A percentile compares a stretch with the other conserved stretches of the same genome.
Evolutionary conservation across 306 rosid genomes (phyloP).

Genomic region (Quercus glauca): DNA sequence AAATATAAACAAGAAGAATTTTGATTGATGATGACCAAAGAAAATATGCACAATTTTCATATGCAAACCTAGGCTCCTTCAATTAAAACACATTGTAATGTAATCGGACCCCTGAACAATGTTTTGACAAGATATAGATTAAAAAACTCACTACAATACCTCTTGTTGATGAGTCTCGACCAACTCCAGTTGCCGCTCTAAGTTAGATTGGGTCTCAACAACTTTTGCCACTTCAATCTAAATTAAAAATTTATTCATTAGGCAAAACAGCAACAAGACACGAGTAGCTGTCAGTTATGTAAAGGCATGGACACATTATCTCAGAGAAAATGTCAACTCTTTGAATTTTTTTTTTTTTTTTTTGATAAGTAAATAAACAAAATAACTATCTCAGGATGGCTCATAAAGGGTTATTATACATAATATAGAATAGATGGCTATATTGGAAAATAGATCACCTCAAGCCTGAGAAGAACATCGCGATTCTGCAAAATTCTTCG

Average conservation of each 20-base stretch:
- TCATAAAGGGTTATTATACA: constrained; percentile 4
- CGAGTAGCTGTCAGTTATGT: not conserved
- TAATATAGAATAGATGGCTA: not conserved
- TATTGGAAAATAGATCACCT: constrained; percentile 43
- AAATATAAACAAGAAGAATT: not conserved
- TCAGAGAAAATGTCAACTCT: not conserved
- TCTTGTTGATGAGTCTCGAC: constrained; percentile 94
- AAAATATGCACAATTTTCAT: not conserved
- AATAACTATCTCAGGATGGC: not conserved
- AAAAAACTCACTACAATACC: constrained; percentile 43
- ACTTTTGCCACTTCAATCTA: constrained; percentile 95
- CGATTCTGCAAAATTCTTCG: constrained; percentile 86
- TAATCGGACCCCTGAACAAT: not conserved
- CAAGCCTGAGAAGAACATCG: constrained; percentile 78
- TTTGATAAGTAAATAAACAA: not conserved
- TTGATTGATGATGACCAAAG: not conserved
- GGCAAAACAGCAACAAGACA: constrained; percentile 12
- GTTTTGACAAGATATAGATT: not conserved
- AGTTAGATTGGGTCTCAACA: constrained; percentile 77
- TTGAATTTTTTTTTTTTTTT: not conserved
- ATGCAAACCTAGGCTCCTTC: not conserved
- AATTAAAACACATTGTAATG: not conserved
- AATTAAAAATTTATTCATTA: constrained; percentile 22
- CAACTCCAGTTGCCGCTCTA: constrained; percentile 91
- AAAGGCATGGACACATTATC: not conserved